Evolutionary conservation across 768 basidiomycete species (phyloP), one percentile per base, ranked within the genome.

Genomic region (Boletus speciosus): DNA sequence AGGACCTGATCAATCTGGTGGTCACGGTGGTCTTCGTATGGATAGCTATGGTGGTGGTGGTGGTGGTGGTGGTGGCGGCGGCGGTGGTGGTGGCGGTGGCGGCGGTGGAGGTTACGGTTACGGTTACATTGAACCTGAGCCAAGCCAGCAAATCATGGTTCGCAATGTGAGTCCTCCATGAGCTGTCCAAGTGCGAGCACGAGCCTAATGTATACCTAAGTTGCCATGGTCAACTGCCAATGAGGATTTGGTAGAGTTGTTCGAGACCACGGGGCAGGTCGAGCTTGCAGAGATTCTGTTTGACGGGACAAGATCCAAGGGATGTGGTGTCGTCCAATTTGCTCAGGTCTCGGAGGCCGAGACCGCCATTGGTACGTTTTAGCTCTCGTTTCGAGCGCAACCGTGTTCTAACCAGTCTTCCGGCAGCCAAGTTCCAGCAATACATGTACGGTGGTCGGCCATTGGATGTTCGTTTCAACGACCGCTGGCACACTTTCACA

Each of bases 181-280:
- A 12, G 25, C 29, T 25, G 32, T 42, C 25, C n/a, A 15, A 12
- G 5, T 38, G 25, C 32, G n/a, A 46, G 27, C 35, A 25, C 12
- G 21, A 12, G 36, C 35, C 31, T 47, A 23, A 51, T 16, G 10
- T 44, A 36, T 43, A 54, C 44, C 52, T 21, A 59, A 98, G 96
- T 74, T 99, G 16, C 96, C 96, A 1, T 99, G 95, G 95, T 98
- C 96, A 10, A 99, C 96, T 42, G 94, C 96, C 7, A 98, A 99
- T 69, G 96, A 99, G 69, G 96, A 99, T 69, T 76, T 99, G 41
- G 95, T 99, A 21, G 96, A 99, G 73, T 73, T 99, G 19, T 99
- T 99, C 64, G 95, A 98, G 76, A 99, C 96, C 34, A 97, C 95
- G 0, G 96, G 95, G 10, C 88, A 88, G 61, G 96, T 99, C 35